Evolutionary conservation across 345 rosid genomes (phyloP).

Genomic region (Streptanthus diversifolius): DNA sequence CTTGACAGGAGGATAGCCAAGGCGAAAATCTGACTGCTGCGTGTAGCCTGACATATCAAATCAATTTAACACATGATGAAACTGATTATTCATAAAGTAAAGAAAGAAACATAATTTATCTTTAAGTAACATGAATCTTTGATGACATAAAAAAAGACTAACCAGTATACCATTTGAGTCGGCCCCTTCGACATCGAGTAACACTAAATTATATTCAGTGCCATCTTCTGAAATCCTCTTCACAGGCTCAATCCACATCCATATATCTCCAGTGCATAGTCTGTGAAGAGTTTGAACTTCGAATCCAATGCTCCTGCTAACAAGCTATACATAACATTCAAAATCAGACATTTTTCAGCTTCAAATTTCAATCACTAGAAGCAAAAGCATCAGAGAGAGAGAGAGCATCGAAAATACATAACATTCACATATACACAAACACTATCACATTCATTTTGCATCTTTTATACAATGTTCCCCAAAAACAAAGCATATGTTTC

Average conservation of each 20-base stretch:
- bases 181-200: slow-evolving; percentile 40
- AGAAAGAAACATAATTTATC: neutral
- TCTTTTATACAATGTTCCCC: neutral
- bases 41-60: slow-evolving; percentile 31
- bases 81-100: neutral
- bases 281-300: slow-evolving; percentile 39
- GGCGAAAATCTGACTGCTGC: slow-evolving; percentile 37
- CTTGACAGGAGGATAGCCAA: slow-evolving; percentile 43
- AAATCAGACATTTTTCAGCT: slow-evolving; percentile 14
- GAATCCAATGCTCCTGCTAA: slow-evolving; percentile 41
- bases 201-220: slow-evolving; percentile 38
- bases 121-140: neutral
- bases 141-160: slow-evolving; percentile 12
- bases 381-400: neutral
- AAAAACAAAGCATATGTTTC: neutral
- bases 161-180: slow-evolving; percentile 32
- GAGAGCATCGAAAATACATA: neutral
- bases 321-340: slow-evolving; percentile 27
- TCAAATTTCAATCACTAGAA: neutral
- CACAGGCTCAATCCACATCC: slow-evolving; percentile 48
- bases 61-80: neutral
- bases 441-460: neutral
- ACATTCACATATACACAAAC: neutral
- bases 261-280: slow-evolving; percentile 41
- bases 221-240: slow-evolving; percentile 43